Evolutionary conservation across 768 basidiomycete species (phyloP), one percentile per base, ranked within the genome.

Genomic region (Kwoniella newhampshirensis): DNA sequence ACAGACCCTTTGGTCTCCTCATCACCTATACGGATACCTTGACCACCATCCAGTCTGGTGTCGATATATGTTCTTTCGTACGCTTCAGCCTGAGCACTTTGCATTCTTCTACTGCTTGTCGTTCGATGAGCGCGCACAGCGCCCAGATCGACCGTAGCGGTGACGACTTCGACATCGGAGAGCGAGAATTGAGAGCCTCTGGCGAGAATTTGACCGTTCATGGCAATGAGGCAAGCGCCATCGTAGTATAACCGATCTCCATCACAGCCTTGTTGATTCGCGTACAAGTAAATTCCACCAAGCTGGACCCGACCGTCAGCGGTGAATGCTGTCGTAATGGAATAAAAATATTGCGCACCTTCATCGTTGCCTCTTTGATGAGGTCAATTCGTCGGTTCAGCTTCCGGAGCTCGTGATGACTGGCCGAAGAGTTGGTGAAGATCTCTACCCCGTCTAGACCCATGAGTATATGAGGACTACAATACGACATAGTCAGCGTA

Each of bases 261-360:
- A 68, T 99, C 96, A 71, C 96, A 99, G 4, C 96, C 96, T 80
- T 96, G 94, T 69, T 99, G 96, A 73, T 99, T 99, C 8, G 96
- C 91, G 68, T 99, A 99, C 6, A 99, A 82, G 77, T 99, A 99
- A 50, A 97, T 85, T 2, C 96, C 96, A 9, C 96, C 96, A 32
- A 93, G 83, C 94, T 97, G 63, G 47, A 32, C 3, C 9, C 3
- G 25, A 4, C n/a, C n/a, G 41, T 21, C 42, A 53, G 36, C 3
- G 26, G 4, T 11, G n/a, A 2, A n/a, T n/a, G 17, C 41, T 25
- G 18, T 12, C 13, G 35, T 32, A 9, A 32, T 26, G 40, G 17
- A 25, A n/a, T 37, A 3, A 11, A 11, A 15, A 15, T 9, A 17
- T 1, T 21, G 20, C 60, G 54, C 63, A 88, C 94, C 84, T 98